Percentiles rank a stretch among this genome's conserved stretches.
These are phyloP conservation scores for Pythium dissotocum DNA, from an alignment of 352 stramenopile genomes.

Conservation along the genomic window DNA sequence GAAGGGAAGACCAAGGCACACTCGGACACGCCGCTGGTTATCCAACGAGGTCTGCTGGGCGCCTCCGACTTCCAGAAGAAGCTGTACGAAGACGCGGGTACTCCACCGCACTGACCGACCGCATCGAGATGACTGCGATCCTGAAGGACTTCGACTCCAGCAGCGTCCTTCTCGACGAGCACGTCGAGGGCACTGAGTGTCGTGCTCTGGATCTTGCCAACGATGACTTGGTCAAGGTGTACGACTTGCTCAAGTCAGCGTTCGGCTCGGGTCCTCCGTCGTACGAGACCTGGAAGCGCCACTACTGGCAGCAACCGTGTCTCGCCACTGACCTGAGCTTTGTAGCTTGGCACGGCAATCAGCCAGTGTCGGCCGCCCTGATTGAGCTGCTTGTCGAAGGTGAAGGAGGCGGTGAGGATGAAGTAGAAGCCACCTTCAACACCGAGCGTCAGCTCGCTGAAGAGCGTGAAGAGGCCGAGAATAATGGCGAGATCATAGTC, in stretches of 20 bases:
- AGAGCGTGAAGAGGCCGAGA: background rate
- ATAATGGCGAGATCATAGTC: background rate
- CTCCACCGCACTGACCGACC: background rate
- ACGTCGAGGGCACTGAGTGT: constrained; percentile 1
- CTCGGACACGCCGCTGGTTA: background rate
- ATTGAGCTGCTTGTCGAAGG: constrained; percentile 12
- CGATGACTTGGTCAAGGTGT: constrained; percentile 11
- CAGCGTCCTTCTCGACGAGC: background rate
- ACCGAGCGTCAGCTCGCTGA: background rate
- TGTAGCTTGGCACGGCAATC: constrained; percentile 11
- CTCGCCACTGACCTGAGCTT: constrained; percentile 27
- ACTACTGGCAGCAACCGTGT: constrained; percentile 21
- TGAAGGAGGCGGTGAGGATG: constrained; percentile 13
- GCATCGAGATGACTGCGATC: constrained; percentile 13
- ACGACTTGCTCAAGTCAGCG: constrained; percentile 17
- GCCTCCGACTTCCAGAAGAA: background rate
- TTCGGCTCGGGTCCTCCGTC: constrained; percentile 5
- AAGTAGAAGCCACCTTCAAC: background rate
- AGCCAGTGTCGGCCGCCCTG: background rate
- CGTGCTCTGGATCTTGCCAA: background rate
- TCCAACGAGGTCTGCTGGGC: background rate
- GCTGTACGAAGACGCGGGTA: constrained; percentile 6
- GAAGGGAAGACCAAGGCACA: background rate
- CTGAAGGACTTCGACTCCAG: background rate
- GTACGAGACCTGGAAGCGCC: constrained; percentile 22